Conservation (phyloP, 441 rosid genomes). For the Pelargonium myrrhifolium region DNA sequence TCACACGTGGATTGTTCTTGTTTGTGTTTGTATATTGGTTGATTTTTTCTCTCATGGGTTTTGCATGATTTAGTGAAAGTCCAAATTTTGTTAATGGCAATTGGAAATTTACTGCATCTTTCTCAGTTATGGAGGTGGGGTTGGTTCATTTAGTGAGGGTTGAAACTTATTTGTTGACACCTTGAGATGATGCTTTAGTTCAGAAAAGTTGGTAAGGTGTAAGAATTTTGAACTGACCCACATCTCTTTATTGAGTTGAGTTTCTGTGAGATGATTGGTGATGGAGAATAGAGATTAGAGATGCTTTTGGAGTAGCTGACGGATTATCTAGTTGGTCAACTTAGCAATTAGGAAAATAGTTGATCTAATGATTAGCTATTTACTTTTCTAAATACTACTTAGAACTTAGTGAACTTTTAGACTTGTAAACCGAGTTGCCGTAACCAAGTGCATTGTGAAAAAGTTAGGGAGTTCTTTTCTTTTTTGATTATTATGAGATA, state of each 20-base stretch:
- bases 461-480: not conserved
- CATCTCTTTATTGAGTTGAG: not conserved
- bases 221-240: not conserved
- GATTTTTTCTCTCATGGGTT: not conserved
- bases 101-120: not conserved
- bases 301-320: not conserved
- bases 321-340: not conserved
- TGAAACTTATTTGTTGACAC: not conserved
- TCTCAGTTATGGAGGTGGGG: slow-evolving; percentile 1
- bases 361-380: not conserved
- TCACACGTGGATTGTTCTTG: not conserved
- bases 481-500: not conserved
- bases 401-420: not conserved
- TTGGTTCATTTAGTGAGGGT: not conserved
- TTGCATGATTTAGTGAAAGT: not conserved
- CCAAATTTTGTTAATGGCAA: not conserved
- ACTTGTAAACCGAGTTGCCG: not conserved
- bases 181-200: not conserved
- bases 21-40: not conserved
- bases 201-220: not conserved
- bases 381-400: not conserved
- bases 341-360: not conserved
- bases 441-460: not conserved
- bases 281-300: not conserved
- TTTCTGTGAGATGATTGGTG: not conserved